Percentiles rank a stretch among this genome's conserved stretches.
These are phyloP conservation scores for Lycium barbarum DNA, from an alignment of 257 asterid genomes.

Conservation along the genomic window DNA sequence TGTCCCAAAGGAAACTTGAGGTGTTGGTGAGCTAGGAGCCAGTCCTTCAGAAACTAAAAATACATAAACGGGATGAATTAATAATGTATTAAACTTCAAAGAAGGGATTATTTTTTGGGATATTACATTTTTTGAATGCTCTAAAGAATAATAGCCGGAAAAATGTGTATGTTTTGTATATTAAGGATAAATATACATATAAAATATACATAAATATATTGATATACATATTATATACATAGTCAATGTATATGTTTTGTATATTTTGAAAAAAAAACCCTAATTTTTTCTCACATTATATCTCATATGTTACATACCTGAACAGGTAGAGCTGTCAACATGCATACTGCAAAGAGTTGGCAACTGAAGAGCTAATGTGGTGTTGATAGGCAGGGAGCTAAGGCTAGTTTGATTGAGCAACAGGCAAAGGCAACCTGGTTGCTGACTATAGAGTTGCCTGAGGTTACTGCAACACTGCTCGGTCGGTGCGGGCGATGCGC, in stretches of 20 bases:
- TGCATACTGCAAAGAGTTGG: slow-evolving; percentile 62
- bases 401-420: slow-evolving; percentile 54
- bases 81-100: background rate
- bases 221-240: too few species aligned
- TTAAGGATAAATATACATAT: too few species aligned
- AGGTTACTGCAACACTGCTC: slow-evolving; percentile 60
- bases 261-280: too few species aligned
- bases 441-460: slow-evolving; percentile 46
- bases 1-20: slow-evolving; percentile 56
- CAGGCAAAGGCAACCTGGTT: slow-evolving; percentile 58
- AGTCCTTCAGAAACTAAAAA: slow-evolving; percentile 37
- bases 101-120: background rate
- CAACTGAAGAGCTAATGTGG: slow-evolving; percentile 66
- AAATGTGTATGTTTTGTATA: too few species aligned
- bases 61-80: background rate
- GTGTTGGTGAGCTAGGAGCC: slow-evolving; percentile 54
- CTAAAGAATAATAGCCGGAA: too few species aligned
- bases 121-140: too few species aligned
- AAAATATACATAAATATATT: too few species aligned
- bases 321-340: slow-evolving; percentile 50
- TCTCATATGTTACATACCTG: slow-evolving; percentile 43
- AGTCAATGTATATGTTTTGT: too few species aligned
- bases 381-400: slow-evolving; percentile 57
- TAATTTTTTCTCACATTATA: background rate
- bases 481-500: slow-evolving; percentile 50